Base-by-base conservation (phyloP, 1,284 basidiomycete genomes). In the Ganoderma lucidum region DNA sequence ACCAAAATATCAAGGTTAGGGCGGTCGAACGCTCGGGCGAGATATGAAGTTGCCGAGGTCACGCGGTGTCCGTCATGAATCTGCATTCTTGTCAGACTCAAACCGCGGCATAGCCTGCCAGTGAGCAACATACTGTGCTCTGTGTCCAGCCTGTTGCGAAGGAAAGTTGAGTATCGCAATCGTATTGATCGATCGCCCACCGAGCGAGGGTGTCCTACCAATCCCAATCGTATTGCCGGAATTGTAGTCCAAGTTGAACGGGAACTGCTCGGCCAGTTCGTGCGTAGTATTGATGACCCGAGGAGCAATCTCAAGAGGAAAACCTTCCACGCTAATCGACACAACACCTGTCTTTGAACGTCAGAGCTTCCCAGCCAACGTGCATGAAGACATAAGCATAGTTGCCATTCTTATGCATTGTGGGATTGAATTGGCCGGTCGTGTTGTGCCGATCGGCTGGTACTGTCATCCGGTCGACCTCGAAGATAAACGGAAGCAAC, bases 1-100 rank as follows among this genome's bases (percentile, higher is more conserved):
- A 84, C 68, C 1, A 85, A 70, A 32, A 86, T 76, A 58, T 83
- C 80, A 2, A 86, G 68, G 71, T 86, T 86, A 6, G 77, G 72
- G n/a, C 83, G 73, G 51, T 71, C 71, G 10, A 80, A 71, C 2
- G 73, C 69, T 17, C 78, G 76, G 1, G 71, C 73, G 10, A 86
- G 73, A 56, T 78, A 79, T 4, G 73, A 75, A 12, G 73, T 73
- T 5, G 75, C 74, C 3, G 75, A 74, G 69, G 23, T 78, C 75
- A 56, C 80, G 70, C 17, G 81, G 76, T 5, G 76, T 68, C 70
- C 82, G 78, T 51, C 35, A 12, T 63, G 62, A 23, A 67, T 56
- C 66, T 67, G 41, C 4, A n/a, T 15, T 19, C 23, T 17, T 9
- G 45, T 48, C 35, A 45, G 37, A 19, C 41, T 5, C 19, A 9